phyloP scores from a whole-genome alignment of 108 stramenopile genomes.

The Chaetoceros muelleri region DNA sequence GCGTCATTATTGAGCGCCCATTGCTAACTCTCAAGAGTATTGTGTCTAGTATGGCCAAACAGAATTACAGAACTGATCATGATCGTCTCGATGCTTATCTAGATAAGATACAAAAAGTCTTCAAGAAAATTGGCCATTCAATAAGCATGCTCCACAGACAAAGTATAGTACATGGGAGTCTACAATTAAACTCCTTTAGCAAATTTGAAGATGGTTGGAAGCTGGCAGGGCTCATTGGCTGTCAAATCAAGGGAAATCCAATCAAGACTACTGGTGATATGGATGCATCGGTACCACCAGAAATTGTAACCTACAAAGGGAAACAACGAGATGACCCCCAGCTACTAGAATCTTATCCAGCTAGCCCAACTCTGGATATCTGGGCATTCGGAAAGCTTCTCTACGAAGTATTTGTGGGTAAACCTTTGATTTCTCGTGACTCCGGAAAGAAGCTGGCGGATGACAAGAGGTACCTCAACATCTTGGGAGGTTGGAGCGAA shows the following conservation, averaged over 20 bases:
- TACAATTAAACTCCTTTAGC: slow-evolving; percentile 41
- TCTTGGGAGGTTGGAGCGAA: slow-evolving; percentile 34
- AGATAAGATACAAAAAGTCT: slow-evolving; percentile 39
- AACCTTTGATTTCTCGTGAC: slow-evolving; percentile 44
- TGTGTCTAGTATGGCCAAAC: slow-evolving; percentile 47
- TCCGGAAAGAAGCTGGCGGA: slow-evolving; percentile 6
- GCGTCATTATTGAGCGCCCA: slow-evolving; percentile 49
- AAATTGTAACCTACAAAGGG: slow-evolving; percentile 29
- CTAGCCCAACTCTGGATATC: slow-evolving; percentile 43
- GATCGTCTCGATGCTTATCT: slow-evolving; percentile 40
- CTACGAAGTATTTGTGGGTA: slow-evolving; percentile 66
- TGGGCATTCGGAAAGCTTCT: slow-evolving; percentile 76
- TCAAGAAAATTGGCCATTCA: slow-evolving; percentile 50
- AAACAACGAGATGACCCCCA: background rate
- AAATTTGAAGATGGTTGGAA: slow-evolving; percentile 73
- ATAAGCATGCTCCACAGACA: slow-evolving; percentile 42
- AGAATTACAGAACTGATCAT: slow-evolving; percentile 31
- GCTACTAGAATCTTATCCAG: slow-evolving; percentile 1
- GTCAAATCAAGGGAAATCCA: slow-evolving; percentile 27
- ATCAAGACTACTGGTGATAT: slow-evolving; percentile 32
- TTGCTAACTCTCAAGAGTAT: slow-evolving; percentile 41
- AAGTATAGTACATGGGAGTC: slow-evolving; percentile 57
- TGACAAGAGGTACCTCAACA: slow-evolving; percentile 16
- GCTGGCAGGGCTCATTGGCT: slow-evolving; percentile 35
- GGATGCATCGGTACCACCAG: slow-evolving; percentile 49